Conservation (phyloP, 2,329 filamentous ascomycete genomes). For the Epichloe amarillans region DNA sequence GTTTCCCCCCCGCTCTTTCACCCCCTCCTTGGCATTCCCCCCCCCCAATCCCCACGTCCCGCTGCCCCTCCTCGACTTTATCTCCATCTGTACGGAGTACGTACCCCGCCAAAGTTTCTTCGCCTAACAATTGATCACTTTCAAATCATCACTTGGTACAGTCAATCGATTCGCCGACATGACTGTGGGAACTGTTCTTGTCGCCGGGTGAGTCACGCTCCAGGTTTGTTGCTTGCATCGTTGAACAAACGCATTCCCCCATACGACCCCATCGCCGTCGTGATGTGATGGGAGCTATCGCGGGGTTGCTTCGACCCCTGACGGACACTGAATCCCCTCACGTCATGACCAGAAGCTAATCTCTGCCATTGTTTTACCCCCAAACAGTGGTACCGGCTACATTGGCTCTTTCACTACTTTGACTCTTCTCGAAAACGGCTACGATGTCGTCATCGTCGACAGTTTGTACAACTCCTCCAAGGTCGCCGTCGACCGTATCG, state of each 20-base stretch:
- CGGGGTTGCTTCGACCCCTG: background rate
- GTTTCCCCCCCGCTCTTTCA: no score
- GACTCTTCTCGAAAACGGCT: constrained; percentile 81
- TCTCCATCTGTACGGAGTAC: constrained; percentile 1
- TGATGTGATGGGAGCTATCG: background rate
- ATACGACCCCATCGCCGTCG: background rate
- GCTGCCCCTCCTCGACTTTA: constrained; percentile 1
- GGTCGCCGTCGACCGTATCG: constrained; percentile 86
- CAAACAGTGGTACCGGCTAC: constrained; percentile 82
- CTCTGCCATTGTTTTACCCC: constrained; percentile 5
- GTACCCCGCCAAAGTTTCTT: constrained; percentile 8
- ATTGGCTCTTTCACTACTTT: constrained; percentile 96
- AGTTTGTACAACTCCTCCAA: constrained; percentile 94
- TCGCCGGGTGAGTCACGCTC: constrained; percentile 62
- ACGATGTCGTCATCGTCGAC: constrained; percentile 93
- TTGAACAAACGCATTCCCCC: background rate
- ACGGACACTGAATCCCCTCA: background rate
- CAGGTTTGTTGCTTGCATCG: background rate
- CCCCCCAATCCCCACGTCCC: background rate
- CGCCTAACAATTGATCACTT: constrained; percentile 7
- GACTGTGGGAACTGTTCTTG: constrained; percentile 75
- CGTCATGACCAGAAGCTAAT: constrained; percentile 9
- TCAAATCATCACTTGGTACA: background rate
- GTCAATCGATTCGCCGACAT: constrained; percentile 31
- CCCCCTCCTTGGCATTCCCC: background rate